phyloP scores from a whole-genome alignment of 106 monocot species.

The Apostasia shenzhenica region DNA sequence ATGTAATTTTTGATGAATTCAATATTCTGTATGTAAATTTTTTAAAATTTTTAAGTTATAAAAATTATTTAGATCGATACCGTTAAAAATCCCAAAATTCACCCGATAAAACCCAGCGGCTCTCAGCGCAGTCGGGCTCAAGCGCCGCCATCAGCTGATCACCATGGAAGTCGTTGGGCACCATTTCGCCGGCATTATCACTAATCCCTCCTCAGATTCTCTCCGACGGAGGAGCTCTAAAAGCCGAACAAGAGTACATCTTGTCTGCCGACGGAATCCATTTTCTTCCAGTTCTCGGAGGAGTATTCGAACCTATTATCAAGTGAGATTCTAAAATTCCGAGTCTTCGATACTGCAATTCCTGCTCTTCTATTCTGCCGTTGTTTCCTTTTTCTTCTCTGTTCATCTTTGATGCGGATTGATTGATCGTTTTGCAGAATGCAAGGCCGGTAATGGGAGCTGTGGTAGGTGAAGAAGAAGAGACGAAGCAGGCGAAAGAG shows the following conservation, averaged over 20 bases:
- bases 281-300: neutral
- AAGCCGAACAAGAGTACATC: neutral
- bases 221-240: slow-evolving; percentile 1
- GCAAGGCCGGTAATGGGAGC: slow-evolving; percentile 27
- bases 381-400: neutral
- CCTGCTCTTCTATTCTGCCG: neutral
- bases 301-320: slow-evolving; percentile 1
- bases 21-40: too few relatives aligned
- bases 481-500: slow-evolving; percentile 64
- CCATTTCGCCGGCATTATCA: slow-evolving; percentile 1
- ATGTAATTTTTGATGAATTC: too few relatives aligned
- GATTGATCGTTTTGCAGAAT: slow-evolving; percentile 12
- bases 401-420: neutral
- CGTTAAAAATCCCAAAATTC: too few relatives aligned
- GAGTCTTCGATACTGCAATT: neutral
- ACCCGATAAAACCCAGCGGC: neutral
- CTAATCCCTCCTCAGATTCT: slow-evolving; percentile 1
- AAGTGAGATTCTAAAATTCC: neutral
- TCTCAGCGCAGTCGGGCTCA: neutral
- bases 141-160: neutral
- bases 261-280: neutral
- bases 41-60: too few relatives aligned
- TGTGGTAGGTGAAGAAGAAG: slow-evolving; percentile 44
- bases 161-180: slow-evolving; percentile 21
- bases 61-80: too few relatives aligned